A percentile compares a stretch with the other conserved stretches of the same genome.
These are phyloP conservation scores for Verticillium zaregamsianum DNA, from an alignment of 2,329 filamentous ascomycete species.

Conservation along the genomic window DNA sequence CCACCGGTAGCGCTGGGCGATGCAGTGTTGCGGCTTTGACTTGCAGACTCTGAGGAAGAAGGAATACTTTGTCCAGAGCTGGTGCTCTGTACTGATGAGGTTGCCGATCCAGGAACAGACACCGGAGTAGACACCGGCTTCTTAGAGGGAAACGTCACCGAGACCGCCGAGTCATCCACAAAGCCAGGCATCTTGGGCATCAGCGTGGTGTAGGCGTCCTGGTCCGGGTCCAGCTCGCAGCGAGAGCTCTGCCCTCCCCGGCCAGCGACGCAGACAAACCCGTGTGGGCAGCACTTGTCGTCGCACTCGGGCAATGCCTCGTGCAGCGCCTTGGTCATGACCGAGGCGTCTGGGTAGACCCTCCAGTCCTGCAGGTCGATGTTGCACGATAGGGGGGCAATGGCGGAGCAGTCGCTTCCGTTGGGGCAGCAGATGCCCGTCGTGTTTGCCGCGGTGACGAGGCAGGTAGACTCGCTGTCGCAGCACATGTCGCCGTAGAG, in stretches of 20 bases:
- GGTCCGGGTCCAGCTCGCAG: slow-evolving; percentile 43
- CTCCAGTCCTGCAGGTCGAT: slow-evolving; percentile 55
- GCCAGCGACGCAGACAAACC: slow-evolving; percentile 53
- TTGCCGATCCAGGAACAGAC: not conserved
- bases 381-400: slow-evolving; percentile 63
- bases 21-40: not conserved
- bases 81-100: not conserved
- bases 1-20: not conserved
- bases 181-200: not conserved
- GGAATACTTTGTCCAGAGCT: not conserved
- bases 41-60: not conserved
- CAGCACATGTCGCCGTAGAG: slow-evolving; percentile 69
- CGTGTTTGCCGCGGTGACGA: slow-evolving; percentile 55
- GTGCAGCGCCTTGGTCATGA: slow-evolving; percentile 65
- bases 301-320: slow-evolving; percentile 56
- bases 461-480: slow-evolving; percentile 46
- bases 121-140: not conserved
- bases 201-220: not conserved
- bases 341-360: slow-evolving; percentile 48
- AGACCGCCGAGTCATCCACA: not conserved
- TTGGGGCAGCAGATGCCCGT: slow-evolving; percentile 68
- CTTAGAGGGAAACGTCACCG: not conserved
- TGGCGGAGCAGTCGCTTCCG: slow-evolving; percentile 49
- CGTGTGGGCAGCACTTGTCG: slow-evolving; percentile 65
- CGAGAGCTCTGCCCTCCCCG: slow-evolving; percentile 9